Evolutionary conservation across 2,329 filamentous ascomycete species (phyloP).

Genomic region (Xylaria sp.): DNA sequence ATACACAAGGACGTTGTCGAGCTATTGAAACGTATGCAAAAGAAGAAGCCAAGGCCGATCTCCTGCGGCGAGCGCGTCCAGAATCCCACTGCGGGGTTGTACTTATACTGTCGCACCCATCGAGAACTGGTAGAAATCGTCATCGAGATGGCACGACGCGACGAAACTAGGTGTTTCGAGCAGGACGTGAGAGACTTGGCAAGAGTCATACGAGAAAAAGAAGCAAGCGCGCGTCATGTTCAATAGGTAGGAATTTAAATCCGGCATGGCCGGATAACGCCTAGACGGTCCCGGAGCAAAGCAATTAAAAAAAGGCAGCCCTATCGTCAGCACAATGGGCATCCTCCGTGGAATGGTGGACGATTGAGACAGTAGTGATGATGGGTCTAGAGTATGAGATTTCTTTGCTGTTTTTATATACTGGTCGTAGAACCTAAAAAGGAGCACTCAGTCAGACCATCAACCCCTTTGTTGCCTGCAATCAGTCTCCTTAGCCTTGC

Average conservation of each 20-base stretch:
- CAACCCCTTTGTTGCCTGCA: no score
- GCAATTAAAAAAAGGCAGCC: not conserved
- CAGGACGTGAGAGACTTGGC: conserved; percentile 34
- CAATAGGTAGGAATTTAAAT: not conserved
- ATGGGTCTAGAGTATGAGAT: no score
- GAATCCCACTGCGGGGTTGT: conserved; percentile 34
- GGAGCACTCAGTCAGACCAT: no score
- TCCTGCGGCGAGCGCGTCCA: conserved; percentile 13
- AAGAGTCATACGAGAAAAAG: conserved; percentile 33
- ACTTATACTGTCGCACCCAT: conserved; percentile 38
- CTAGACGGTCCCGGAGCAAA: no score
- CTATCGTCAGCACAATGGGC: not conserved
- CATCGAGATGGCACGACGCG: conserved; percentile 29
- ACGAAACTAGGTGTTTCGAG: conserved; percentile 25
- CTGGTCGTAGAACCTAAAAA: no score
- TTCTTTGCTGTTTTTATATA: no score
- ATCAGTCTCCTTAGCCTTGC: no score
- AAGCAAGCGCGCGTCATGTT: not conserved
- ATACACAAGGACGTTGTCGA: conserved; percentile 34
- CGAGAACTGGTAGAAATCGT: conserved; percentile 37
- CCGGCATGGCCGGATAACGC: not conserved
- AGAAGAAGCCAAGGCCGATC: conserved; percentile 27
- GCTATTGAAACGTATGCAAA: conserved; percentile 35
- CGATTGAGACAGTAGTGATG: no score
- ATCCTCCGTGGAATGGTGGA: no score